Conservation (phyloP, 1,284 basidiomycete genomes). For the Fomes fomentarius region DNA sequence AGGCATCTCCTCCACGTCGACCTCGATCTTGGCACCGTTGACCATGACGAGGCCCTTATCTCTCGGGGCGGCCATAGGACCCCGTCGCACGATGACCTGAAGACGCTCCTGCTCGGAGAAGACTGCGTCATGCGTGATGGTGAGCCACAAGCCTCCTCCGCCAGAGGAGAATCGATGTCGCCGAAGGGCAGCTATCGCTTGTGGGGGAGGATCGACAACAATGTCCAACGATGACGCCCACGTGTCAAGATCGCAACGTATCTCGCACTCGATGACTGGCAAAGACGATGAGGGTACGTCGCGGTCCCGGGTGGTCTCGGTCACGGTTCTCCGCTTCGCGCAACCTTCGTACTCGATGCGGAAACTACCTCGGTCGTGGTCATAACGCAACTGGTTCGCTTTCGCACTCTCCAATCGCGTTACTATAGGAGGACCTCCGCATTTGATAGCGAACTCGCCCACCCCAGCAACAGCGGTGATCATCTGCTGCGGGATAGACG, state of each 20-base stretch:
- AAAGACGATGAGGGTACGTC: conserved; percentile 33
- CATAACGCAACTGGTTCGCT: conserved; percentile 77
- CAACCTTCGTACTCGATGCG: conserved; percentile 85
- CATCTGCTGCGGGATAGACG: conserved; percentile 92
- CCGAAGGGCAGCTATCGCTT: conserved; percentile 80
- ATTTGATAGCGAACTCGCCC: conserved; percentile 94
- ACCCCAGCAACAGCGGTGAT: conserved; percentile 85
- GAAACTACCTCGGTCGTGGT: conserved; percentile 85
- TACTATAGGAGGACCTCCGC: conserved; percentile 89
- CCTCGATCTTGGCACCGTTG: conserved; percentile 85
- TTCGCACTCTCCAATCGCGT: conserved; percentile 86
- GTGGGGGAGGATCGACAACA: conserved; percentile 93
- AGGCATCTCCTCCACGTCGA: conserved; percentile 91
- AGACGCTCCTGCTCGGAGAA: conserved; percentile 80
- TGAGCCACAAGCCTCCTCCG: conserved; percentile 97
- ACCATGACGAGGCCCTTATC: conserved; percentile 86
- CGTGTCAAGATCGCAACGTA: conserved; percentile 92
- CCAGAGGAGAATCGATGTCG: conserved; percentile 87
- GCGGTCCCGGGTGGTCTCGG: conserved; percentile 10
- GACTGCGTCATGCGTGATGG: conserved; percentile 85
- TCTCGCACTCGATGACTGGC: conserved; percentile 86
- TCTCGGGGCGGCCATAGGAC: conserved; percentile 56
- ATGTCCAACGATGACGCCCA: conserved; percentile 91
- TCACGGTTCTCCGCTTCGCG: conserved; percentile 47
- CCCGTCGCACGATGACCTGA: conserved; percentile 76